Conservation (phyloP, 2,329 filamentous ascomycete species). For the Pochonia chlamydosporia region DNA sequence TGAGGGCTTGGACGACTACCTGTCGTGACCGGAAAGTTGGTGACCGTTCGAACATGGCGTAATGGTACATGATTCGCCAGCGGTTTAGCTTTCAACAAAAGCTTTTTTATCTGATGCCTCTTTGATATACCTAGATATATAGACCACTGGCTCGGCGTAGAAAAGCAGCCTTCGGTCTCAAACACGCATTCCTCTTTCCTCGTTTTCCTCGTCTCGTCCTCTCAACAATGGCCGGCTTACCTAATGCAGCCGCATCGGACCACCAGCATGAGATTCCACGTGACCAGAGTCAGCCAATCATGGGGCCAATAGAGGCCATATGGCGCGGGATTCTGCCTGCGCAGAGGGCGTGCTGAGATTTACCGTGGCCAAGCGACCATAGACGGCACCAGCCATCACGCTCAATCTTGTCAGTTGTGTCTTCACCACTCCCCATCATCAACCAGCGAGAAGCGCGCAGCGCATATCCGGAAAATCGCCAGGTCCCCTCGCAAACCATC, state of each 20-base stretch:
- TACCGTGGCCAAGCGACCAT: conserved; percentile 31
- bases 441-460: conserved; percentile 38
- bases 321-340: conserved; percentile 21
- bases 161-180: too few species aligned
- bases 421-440: conserved; percentile 49
- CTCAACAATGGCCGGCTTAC: too few species aligned
- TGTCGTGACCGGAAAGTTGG: not conserved
- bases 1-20: not conserved
- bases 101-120: too few species aligned
- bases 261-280: not conserved
- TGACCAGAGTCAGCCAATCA: not conserved
- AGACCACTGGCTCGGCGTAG: too few species aligned
- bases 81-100: not conserved
- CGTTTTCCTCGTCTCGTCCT: too few species aligned
- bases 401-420: conserved; percentile 45
- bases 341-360: conserved; percentile 37
- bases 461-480: conserved; percentile 58
- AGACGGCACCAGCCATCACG: conserved; percentile 41
- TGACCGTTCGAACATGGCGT: conserved; percentile 12
- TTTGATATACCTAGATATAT: too few species aligned
- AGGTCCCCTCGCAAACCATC: conserved; percentile 54
- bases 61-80: not conserved
- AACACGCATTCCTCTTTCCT: too few species aligned
- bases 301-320: conserved; percentile 11
- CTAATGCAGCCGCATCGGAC: not conserved